Evolutionary conservation across 192 early-diverging fungal species (phyloP), one percentile per base, ranked within the genome.

Genomic region (Coemansia sp.): DNA sequence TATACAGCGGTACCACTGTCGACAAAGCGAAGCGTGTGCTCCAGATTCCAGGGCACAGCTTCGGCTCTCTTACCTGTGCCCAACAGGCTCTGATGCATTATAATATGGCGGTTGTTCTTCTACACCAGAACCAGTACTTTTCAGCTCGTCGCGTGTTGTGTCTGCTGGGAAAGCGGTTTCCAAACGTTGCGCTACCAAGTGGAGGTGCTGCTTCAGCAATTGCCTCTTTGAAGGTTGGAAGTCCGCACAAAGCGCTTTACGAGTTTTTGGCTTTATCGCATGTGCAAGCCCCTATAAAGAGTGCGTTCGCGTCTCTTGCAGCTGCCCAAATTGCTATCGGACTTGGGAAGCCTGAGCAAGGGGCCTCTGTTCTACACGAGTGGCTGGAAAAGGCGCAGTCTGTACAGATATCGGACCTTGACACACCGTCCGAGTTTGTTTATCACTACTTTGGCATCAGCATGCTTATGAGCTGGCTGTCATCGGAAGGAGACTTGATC

Each of bases 91-190:
- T 74, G 30, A 81, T 81, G 73, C 35, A 56, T 15, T 75, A 69
- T 51, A 81, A 81, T 55, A 81, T 81, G 78, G 78, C 70, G 7
- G 60, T 35, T 12, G 51, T 70, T 13, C 78, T 75, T 40, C 33
- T 63, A 26, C 12, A 42, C 34, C 78, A 75, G 67, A 49, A 48
- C 48, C 72, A 81, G 49, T 56, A 53, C 23, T 31, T 26, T 18
- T 40, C 72, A 3, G 72, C 78, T 42, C 66, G 73, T 26, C 72
- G 70, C 35, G 58, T 57, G 51, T 70, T 81, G 29, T 23, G 28
- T 3, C 55, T 61, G 26, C 28, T 81, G 12, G 59, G 56, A 30
- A 75, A 64, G 26, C 30, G n/a, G 8, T 46, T 63, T 23, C 15
- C 66, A 4, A 63, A 64, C 16, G 51, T 52, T 16, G 23, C 59